A percentile compares a stretch with the other conserved stretches of the same genome.
These are phyloP conservation scores for Aspergillus flavus DNA, from an alignment of 2,329 filamentous ascomycete species.

Conservation along the genomic window DNA sequence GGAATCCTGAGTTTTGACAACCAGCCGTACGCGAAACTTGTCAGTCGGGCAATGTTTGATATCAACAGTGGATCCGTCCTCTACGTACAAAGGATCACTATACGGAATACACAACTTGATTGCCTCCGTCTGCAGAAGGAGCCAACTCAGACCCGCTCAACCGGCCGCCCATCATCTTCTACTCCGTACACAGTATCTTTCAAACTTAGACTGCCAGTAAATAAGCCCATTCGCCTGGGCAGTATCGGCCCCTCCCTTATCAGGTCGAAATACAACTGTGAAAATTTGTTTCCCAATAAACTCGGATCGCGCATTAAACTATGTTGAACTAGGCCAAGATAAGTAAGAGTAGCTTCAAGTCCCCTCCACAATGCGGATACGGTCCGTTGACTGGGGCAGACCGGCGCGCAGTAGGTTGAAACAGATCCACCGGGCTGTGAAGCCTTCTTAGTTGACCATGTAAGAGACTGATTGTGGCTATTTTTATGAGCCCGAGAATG, in stretches of 20 bases:
- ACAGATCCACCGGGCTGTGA: slow-evolving; percentile 8
- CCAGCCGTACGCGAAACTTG: neutral
- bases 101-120: neutral
- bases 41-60: neutral
- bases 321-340: neutral
- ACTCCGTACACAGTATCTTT: neutral
- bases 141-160: neutral
- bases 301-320: neutral
- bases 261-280: neutral
- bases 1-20: neutral
- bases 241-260: neutral
- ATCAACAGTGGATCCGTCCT: neutral
- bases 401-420: slow-evolving; percentile 18
- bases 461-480: neutral
- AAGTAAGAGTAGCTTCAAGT: neutral
- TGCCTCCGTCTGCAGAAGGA: neutral
- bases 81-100: neutral
- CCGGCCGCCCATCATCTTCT: neutral
- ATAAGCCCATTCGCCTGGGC: neutral
- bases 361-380: slow-evolving; percentile 15
- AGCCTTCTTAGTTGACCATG: neutral
- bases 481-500: neutral
- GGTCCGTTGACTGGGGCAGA: slow-evolving; percentile 17
- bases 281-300: neutral
- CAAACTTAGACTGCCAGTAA: neutral